A percentile compares a stretch with the other conserved stretches of the same genome.
Evolutionary conservation across 805 yeast genomes (phyloP).

Genomic region (Helenozyma rhizophorensis): DNA sequence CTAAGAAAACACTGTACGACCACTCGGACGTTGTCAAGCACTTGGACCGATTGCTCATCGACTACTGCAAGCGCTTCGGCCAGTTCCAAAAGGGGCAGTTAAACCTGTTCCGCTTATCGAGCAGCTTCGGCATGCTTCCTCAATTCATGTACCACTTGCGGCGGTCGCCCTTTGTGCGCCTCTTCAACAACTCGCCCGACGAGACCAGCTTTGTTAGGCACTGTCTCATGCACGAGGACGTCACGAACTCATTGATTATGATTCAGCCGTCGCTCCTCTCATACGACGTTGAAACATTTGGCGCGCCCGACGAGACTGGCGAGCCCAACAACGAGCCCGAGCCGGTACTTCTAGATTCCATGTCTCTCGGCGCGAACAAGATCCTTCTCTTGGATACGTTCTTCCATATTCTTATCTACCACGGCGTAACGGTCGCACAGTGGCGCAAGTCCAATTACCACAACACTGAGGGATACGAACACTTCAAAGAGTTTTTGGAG

Average conservation of each 20-base stretch:
- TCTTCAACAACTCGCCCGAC: slow-evolving; percentile 69
- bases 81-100: slow-evolving; percentile 45
- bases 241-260: slow-evolving; percentile 57
- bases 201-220: slow-evolving; percentile 66
- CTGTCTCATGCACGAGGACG: slow-evolving; percentile 57
- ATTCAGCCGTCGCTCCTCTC: slow-evolving; percentile 65
- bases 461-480: slow-evolving; percentile 53
- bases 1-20: slow-evolving; percentile 17
- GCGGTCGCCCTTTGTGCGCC: slow-evolving; percentile 61
- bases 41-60: slow-evolving; percentile 45
- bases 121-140: slow-evolving; percentile 52
- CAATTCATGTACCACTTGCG: slow-evolving; percentile 66
- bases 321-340: slow-evolving; percentile 44
- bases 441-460: slow-evolving; percentile 67
- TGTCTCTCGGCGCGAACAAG: slow-evolving; percentile 54
- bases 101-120: slow-evolving; percentile 46
- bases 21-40: slow-evolving; percentile 39
- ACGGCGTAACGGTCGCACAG: slow-evolving; percentile 61
- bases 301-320: slow-evolving; percentile 29
- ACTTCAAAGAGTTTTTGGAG: slow-evolving; percentile 55
- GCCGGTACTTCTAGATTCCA: slow-evolving; percentile 60
- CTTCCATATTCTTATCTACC: slow-evolving; percentile 64
- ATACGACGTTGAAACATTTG: slow-evolving; percentile 46
- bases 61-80: slow-evolving; percentile 44
- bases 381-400: slow-evolving; percentile 62